Evolutionary conservation across 257 asterid genomes (phyloP).

Genomic region (Jaltomata sinuosa): DNA sequence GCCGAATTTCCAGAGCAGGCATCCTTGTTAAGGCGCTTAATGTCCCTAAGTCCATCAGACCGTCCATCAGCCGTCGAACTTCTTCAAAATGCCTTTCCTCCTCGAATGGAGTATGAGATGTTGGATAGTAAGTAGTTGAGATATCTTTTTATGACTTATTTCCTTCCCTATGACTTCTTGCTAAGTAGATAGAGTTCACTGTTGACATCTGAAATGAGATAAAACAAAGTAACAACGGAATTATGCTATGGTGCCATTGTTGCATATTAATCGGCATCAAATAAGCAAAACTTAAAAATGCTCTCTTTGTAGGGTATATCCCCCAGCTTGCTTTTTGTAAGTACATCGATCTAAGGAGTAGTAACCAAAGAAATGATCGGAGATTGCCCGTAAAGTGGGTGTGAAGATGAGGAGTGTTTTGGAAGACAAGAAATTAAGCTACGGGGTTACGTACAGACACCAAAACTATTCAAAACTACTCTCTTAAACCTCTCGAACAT

Average conservation of each 20-base stretch:
- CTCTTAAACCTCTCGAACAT: background rate
- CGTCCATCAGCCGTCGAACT: constrained; percentile 95
- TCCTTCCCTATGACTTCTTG: background rate
- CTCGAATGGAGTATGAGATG: constrained; percentile 81
- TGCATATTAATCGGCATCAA: background rate
- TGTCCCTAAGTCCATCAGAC: constrained; percentile 83
- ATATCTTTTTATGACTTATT: background rate
- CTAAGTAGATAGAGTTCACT: background rate
- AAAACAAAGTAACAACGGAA: background rate
- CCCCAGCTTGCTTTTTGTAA: background rate
- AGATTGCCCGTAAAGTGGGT: background rate
- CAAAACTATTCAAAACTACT: background rate
- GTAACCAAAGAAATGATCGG: background rate
- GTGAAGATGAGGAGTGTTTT: background rate
- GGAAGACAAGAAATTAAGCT: background rate
- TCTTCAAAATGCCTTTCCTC: constrained; percentile 86
- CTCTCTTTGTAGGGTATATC: background rate
- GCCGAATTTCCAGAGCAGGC: constrained; percentile 79
- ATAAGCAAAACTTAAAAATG: background rate
- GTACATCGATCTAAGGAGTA: background rate
- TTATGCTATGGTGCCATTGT: background rate
- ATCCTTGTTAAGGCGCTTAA: constrained; percentile 54
- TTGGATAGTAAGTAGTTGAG: constrained; percentile 62
- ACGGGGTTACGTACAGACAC: background rate
- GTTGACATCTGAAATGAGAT: background rate